Base-by-base conservation (phyloP, 768 basidiomycete species). In the Lactifluus pinguis region DNA sequence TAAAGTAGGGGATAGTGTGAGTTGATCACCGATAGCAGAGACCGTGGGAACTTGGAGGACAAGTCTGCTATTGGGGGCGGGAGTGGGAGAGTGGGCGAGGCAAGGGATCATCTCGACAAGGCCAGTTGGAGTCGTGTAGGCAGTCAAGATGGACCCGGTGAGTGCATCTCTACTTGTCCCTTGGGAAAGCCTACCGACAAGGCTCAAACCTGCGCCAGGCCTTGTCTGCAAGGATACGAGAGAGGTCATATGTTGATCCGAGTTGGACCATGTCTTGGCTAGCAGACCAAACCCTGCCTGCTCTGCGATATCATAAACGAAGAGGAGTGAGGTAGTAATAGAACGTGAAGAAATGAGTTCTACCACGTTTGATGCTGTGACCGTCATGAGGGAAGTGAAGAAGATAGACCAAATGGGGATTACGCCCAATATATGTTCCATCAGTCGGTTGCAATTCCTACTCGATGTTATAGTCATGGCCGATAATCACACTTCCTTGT, bases 31-130 rank as follows among this genome's bases (percentile, higher is more conserved):
- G 4, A 81, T 75, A 32, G 84, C 76, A 6, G 84, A 83, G 34
- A 86, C 83, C 7, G 83, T 82, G 29, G 95, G 89, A 41, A 97
- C 84, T 69, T 98, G 90, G 57, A 97, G 71, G 68, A 94, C 78
- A 55, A 98, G 76, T 56, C 92, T 82, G 63, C 85, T 85, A 34
- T 77, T 74, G 9, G 82, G 66, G 6, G 78, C 80, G 14, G 89
- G 79, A 6, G 77, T 68, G 1, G 93, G 89, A 2, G 97, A 75
- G 69, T 85, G 73, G n/a, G 79, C 70, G 55, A 99, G 81, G 4
- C 89, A 85, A 8, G 87, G 82, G 0, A 87, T 80, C 87, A 98
- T 93, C 60, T 84, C 77, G 8, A 87, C 83, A 48, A 98, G 78
- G 3, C 95, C 92, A n/a, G 75, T 76, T 0, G 92, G 87, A 0